phyloP scores from a whole-genome alignment of 2,329 filamentous ascomycete species.

The Tolypocladium pustulatum region DNA sequence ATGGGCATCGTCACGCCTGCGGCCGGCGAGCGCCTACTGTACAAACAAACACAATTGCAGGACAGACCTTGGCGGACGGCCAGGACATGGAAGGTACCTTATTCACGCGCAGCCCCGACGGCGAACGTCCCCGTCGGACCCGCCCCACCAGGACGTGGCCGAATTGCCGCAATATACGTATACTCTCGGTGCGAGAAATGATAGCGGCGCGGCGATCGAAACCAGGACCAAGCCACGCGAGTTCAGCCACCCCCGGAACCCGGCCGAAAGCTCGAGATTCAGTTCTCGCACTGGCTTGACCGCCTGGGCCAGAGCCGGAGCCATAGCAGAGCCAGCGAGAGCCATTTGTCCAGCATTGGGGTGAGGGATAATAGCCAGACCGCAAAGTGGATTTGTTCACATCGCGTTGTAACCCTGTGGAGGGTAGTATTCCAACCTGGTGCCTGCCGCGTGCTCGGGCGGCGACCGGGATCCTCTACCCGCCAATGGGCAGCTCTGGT shows the following conservation, averaged over 20 bases:
- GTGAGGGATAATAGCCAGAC: background rate
- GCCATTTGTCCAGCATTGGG: background rate
- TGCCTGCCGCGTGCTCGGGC: background rate
- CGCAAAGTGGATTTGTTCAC: background rate
- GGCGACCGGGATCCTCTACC: background rate
- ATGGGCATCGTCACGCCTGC: background rate
- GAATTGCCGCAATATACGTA: background rate
- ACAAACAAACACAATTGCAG: background rate
- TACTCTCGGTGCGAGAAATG: background rate
- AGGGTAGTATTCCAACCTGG: background rate
- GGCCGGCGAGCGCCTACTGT: background rate
- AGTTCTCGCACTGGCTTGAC: background rate
- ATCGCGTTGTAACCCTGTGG: background rate
- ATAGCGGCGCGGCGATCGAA: background rate
- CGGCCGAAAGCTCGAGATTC: background rate
- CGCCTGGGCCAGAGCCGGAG: background rate
- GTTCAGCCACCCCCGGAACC: background rate
- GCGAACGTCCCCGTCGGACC: slow-evolving; percentile 1
- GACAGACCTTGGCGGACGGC: background rate
- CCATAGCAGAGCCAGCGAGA: background rate
- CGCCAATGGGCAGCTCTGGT: background rate
- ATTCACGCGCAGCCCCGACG: background rate
- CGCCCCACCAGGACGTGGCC: background rate
- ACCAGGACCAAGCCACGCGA: background rate
- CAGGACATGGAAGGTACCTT: background rate